These are phyloP conservation scores for Colletotrichum sublineola DNA, from an alignment of 2,329 filamentous ascomycete genomes.

Conservation along the genomic window DNA sequence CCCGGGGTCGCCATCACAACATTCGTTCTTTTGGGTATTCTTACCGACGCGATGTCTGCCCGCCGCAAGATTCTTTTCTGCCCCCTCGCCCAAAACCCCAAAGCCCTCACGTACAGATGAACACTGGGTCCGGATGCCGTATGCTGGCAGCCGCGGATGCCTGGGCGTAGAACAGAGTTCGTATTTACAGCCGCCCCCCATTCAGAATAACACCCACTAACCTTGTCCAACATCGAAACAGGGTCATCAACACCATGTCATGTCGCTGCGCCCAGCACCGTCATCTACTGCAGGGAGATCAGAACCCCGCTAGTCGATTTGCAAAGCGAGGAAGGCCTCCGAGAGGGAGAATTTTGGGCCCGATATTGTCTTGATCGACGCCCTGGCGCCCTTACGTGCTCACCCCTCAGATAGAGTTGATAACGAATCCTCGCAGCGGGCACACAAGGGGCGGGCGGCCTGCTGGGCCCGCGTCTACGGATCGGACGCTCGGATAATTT, in stretches of 20 bases:
- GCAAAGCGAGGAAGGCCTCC: background rate
- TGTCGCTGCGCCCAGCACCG: background rate
- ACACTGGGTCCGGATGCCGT: conserved; percentile 25
- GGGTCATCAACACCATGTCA: background rate
- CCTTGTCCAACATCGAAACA: background rate
- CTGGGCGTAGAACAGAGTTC: conserved; percentile 28
- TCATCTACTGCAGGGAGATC: conserved; percentile 11
- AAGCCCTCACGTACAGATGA: conserved; percentile 32
- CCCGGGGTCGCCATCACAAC: background rate
- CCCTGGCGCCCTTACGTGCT: background rate
- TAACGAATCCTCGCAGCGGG: background rate
- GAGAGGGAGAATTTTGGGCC: background rate
- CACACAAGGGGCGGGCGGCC: background rate
- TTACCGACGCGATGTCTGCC: background rate
- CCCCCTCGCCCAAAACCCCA: background rate
- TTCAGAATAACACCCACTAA: conserved; percentile 1
- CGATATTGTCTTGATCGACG: conserved; percentile 3
- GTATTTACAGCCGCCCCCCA: conserved; percentile 2
- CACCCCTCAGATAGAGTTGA: background rate
- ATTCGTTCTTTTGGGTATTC: background rate
- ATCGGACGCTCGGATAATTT: background rate
- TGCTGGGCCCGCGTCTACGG: background rate
- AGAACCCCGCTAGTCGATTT: background rate
- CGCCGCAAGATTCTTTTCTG: background rate
- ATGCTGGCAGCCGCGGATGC: conserved; percentile 10